Evolutionary conservation across 208 protist species (phyloP).

Genomic region (Acanthamoeba castellanii): DNA sequence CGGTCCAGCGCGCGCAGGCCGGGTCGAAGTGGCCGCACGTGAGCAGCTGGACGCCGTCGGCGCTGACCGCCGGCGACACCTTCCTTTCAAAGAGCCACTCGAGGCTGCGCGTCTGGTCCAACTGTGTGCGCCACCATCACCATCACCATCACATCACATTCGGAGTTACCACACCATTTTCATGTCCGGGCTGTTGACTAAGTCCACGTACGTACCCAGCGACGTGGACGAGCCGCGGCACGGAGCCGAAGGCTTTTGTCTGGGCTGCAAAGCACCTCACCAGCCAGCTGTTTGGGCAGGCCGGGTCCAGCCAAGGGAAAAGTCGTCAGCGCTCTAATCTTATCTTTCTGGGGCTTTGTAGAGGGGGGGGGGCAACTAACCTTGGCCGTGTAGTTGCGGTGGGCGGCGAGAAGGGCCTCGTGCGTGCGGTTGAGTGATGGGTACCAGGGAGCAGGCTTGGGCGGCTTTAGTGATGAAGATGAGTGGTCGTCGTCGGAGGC

Average conservation of each 20-base stretch:
- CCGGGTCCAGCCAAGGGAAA: no score
- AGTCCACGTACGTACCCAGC: no score
- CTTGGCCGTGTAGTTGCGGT: neutral
- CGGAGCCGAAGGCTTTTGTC: no score
- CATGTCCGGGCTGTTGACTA: no score
- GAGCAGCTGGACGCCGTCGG: neutral
- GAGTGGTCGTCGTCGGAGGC: neutral
- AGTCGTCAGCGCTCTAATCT: neutral
- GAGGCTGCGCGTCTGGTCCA: neutral
- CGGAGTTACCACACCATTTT: no score
- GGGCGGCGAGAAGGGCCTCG: neutral
- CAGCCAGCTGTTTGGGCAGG: no score
- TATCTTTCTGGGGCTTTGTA: neutral
- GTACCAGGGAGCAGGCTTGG: no score
- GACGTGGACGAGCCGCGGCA: no score
- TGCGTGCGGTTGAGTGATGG: neutral
- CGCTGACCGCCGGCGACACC: neutral
- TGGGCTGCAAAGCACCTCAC: no score
- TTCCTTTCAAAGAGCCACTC: neutral
- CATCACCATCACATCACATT: no score
- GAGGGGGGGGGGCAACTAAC: neutral
- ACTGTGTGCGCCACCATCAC: neutral
- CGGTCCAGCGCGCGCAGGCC: neutral
- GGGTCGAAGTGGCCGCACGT: neutral
- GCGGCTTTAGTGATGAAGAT: neutral